These are phyloP conservation scores for Nakazawaea sp. DNA, from an alignment of 805 yeast genomes.

Conservation along the genomic window DNA sequence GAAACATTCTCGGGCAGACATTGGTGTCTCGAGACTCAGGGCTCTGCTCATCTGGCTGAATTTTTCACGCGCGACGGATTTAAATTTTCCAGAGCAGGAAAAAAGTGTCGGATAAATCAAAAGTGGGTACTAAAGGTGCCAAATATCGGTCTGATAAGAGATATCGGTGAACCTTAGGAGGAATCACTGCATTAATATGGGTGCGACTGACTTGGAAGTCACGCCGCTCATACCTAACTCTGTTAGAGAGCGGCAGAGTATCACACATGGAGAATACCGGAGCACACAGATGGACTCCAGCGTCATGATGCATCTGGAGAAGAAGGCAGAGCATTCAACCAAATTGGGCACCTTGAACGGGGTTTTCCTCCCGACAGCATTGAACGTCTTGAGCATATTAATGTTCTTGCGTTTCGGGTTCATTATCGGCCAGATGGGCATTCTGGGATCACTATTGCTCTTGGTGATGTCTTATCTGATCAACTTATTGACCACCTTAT, in stretches of 20 bases:
- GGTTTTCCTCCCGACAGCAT: slow-evolving; percentile 87
- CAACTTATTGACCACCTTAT: slow-evolving; percentile 77
- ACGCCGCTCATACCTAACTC: slow-evolving; percentile 5
- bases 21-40: too few species aligned
- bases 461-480: slow-evolving; percentile 71
- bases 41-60: too few species aligned
- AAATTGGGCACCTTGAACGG: slow-evolving; percentile 83
- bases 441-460: slow-evolving; percentile 65
- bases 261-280: too few species aligned
- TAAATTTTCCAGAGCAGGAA: too few species aligned
- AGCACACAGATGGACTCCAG: too few species aligned
- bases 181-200: too few species aligned
- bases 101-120: too few species aligned
- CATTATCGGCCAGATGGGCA: slow-evolving; percentile 90
- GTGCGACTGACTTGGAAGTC: slow-evolving; percentile 1
- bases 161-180: too few species aligned
- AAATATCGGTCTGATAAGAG: too few species aligned
- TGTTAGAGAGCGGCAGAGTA: neutral
- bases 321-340: neutral
- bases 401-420: slow-evolving; percentile 96
- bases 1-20: slow-evolving; percentile 22
- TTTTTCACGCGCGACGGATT: too few species aligned
- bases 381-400: slow-evolving; percentile 87
- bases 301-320: too few species aligned
- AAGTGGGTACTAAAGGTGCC: too few species aligned